phyloP scores from a whole-genome alignment of 192 early-diverging fungal species.

The Entrophospora sp. region DNA sequence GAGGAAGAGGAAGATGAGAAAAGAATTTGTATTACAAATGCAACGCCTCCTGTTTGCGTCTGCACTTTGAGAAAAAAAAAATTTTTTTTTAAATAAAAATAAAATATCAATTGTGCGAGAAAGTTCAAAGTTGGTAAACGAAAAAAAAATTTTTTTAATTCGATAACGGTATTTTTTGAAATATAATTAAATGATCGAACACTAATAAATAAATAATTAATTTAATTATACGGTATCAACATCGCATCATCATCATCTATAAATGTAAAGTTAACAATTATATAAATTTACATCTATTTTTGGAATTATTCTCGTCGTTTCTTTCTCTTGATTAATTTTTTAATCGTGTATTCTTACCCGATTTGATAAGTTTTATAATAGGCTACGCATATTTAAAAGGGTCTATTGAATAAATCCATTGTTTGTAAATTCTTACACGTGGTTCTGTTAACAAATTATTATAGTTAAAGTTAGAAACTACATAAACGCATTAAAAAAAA shows the following conservation, averaged over 20 bases:
- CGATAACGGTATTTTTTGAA: too few species aligned
- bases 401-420: background rate
- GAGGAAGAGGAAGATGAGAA: background rate
- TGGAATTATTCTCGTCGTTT: constrained; percentile 12
- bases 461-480: too few species aligned
- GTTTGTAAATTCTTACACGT: background rate
- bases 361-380: background rate
- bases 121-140: too few species aligned
- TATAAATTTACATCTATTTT: too few species aligned
- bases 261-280: background rate
- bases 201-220: too few species aligned
- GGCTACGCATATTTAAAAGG: background rate
- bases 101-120: background rate
- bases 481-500: too few species aligned
- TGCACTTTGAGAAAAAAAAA: constrained; percentile 2
- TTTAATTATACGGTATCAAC: too few species aligned
- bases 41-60: constrained; percentile 12
- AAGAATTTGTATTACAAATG: constrained; percentile 15
- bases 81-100: background rate
- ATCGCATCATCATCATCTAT: background rate
- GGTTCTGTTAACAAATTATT: too few species aligned
- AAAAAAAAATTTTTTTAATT: constrained; percentile 6
- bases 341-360: constrained; percentile 10
- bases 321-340: background rate
- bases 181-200: too few species aligned